phyloP scores from a whole-genome alignment of 306 rosid genomes.

The Clitoria ternatea region DNA sequence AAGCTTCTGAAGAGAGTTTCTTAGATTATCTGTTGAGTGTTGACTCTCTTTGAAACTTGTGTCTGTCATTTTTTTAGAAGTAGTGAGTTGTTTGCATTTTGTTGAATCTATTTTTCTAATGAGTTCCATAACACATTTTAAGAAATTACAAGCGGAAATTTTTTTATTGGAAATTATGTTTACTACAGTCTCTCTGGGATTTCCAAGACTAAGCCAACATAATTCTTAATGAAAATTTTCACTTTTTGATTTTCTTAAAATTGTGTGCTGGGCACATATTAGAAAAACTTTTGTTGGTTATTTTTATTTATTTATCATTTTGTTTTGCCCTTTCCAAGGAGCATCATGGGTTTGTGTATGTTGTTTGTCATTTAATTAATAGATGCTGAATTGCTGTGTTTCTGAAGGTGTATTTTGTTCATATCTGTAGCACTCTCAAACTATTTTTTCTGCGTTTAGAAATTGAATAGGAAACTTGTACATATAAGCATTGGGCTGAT shows the following conservation, averaged over 20 bases:
- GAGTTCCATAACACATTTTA: no score
- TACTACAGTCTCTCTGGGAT: no score
- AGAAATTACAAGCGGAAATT: no score
- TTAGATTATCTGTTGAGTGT: no score
- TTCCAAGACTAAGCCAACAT: no score
- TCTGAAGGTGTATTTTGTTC: background rate
- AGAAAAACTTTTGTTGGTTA: background rate
- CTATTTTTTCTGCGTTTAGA: conserved; percentile 44
- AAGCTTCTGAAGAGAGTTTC: background rate
- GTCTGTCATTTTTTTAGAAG: no score
- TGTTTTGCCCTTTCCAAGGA: conserved; percentile 4
- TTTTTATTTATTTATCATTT: background rate
- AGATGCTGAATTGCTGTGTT: background rate
- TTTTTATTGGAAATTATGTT: no score
- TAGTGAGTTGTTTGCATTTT: no score
- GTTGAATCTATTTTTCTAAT: no score
- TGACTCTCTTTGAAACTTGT: background rate
- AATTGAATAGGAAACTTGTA: conserved; percentile 91
- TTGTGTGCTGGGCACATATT: no score
- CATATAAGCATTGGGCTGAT: conserved; percentile 77
- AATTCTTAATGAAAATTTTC: no score
- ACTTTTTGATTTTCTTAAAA: no score
- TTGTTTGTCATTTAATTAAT: background rate
- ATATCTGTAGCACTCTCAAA: background rate
- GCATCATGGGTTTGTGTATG: background rate